Conservation (phyloP, 768 basidiomycete species). For the Pleurotus sapidus region DNA sequence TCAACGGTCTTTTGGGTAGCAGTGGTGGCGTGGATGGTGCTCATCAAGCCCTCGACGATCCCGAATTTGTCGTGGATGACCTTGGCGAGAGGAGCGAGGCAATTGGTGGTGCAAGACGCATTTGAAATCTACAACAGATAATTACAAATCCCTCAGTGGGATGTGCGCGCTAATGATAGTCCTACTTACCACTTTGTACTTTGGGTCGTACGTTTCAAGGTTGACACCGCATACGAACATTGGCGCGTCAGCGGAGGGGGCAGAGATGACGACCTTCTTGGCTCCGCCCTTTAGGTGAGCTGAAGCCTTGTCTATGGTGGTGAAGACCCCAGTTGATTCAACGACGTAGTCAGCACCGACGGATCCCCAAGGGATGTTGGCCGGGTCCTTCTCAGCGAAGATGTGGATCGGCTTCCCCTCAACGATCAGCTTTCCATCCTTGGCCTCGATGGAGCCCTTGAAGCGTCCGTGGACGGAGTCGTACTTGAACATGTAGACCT, state of each 20-base stretch:
- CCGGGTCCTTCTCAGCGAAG: conserved; percentile 85
- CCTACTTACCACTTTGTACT: conserved; percentile 74
- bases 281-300: conserved; percentile 97
- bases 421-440: conserved; percentile 89
- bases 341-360: conserved; percentile 91
- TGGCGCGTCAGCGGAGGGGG: conserved; percentile 92
- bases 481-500: conserved; percentile 99
- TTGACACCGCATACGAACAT: conserved; percentile 97
- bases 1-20: conserved; percentile 96
- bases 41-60: conserved; percentile 97
- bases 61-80: conserved; percentile 96
- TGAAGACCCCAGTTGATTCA: conserved; percentile 99
- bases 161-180: too few relatives aligned
- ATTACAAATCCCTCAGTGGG: too few relatives aligned
- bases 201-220: conserved; percentile 86
- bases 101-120: conserved; percentile 99
- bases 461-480: conserved; percentile 93
- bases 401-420: conserved; percentile 75
- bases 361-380: conserved; percentile 77
- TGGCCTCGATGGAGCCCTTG: conserved; percentile 77
- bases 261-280: conserved; percentile 99
- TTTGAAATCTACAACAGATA: conserved; percentile 73
- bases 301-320: conserved; percentile 89
- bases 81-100: conserved; percentile 97
- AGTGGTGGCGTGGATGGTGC: conserved; percentile 95